phyloP scores from a whole-genome alignment of 2,329 filamentous ascomycete genomes.

The Calycina herbarum region DNA sequence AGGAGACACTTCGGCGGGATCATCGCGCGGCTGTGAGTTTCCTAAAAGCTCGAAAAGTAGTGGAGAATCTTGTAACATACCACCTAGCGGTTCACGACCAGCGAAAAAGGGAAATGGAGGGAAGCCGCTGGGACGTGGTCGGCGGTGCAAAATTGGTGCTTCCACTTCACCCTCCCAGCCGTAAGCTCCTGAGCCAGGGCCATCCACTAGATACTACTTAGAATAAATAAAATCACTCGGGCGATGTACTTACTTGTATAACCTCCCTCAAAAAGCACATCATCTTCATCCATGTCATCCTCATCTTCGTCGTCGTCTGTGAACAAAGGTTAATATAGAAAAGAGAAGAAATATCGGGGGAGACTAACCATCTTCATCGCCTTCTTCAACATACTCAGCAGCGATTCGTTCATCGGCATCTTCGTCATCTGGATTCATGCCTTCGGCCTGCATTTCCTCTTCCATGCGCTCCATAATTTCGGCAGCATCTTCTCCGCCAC shows the following conservation, averaged over 20 bases:
- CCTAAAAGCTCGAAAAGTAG: background rate
- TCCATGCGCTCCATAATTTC: slow-evolving; percentile 43
- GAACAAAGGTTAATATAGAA: slow-evolving; percentile 29
- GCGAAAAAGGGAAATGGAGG: slow-evolving; percentile 66
- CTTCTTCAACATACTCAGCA: slow-evolving; percentile 54
- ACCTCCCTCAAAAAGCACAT: slow-evolving; percentile 61
- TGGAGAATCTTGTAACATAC: slow-evolving; percentile 41
- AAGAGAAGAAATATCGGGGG: background rate
- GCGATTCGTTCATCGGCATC: slow-evolving; percentile 41
- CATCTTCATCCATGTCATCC: slow-evolving; percentile 66
- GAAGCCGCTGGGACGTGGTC: slow-evolving; percentile 52
- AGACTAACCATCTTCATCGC: slow-evolving; percentile 58
- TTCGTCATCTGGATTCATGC: slow-evolving; percentile 50
- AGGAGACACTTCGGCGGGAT: background rate
- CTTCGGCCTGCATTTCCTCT: slow-evolving; percentile 40
- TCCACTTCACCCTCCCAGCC: slow-evolving; percentile 61
- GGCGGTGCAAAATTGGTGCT: slow-evolving; percentile 48
- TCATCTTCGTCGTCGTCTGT: slow-evolving; percentile 68
- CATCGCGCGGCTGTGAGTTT: background rate
- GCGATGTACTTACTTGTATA: slow-evolving; percentile 52
- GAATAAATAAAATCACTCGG: no score
- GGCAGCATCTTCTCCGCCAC: slow-evolving; percentile 33
- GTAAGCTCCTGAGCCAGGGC: slow-evolving; percentile 41
- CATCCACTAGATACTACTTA: slow-evolving; percentile 23
- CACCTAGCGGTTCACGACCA: slow-evolving; percentile 53